Base-by-base conservation (phyloP, 306 rosid genomes). In the Dryas alaskensis region DNA sequence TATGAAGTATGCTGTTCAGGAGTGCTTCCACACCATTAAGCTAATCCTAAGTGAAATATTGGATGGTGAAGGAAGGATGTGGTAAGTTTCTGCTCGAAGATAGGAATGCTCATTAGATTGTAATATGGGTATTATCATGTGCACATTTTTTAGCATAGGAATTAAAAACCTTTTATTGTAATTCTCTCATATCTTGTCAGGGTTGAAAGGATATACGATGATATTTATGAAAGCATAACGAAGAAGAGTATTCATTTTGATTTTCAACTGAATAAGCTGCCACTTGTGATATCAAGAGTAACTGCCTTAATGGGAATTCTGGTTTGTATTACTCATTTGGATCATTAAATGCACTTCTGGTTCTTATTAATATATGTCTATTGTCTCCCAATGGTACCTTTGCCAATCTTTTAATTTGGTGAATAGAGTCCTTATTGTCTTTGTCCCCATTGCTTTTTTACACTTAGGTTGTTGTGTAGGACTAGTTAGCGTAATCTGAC, bases 1-100 rank as follows among this genome's bases (percentile, higher is more conserved):
- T 74, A 93, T 93, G 98, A 84, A 85, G 86, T 93, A 91, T 87
- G 98, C 97, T 51, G 98, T 93, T 65, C 91, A 88, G 84, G 98
- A 93, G 90, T 86, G 97, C 88, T 91, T 82, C 82, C 74, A 86
- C 61, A 58, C 77, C 42, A 80, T 91, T 68, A 88, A 78, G 80
- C 87, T 81, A 55, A 84, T 93, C 79, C 80, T 93, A 76, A 85
- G 89, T 9, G 84, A 89, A 76, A 79, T 93, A 81, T 84, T 93
- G 78, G 96, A 87, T 67, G 91, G 65, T 27, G 96, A 80, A 67
- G 98, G 98, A 80, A 80, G 76, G 89, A 77, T 73, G 90, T 91
- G 98, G 98, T 93, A 74, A 76, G 88, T 83, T 55, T 73, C 22
- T 57, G 13, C 42, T 44, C 17, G 22, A 72, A 55, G 61, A 50